Evolutionary conservation across 108 stramenopile species (phyloP).

Genomic region (Fistulifera solaris): DNA sequence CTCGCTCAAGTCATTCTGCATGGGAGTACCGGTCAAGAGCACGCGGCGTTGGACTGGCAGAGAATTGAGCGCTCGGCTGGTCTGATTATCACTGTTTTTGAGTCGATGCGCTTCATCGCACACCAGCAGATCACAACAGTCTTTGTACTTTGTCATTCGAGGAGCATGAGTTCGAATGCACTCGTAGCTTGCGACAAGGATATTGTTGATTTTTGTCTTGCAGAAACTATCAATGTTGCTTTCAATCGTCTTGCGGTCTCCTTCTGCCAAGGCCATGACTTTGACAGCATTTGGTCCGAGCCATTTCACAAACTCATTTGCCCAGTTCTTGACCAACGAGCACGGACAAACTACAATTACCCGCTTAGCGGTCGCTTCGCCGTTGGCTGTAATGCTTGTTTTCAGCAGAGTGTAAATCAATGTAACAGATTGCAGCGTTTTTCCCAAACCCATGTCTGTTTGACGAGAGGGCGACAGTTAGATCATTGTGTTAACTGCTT

Average conservation of each 20-base stretch:
- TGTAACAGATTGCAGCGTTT: slow-evolving; percentile 18
- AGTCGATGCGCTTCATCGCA: slow-evolving; percentile 98
- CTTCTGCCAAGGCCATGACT: slow-evolving; percentile 78
- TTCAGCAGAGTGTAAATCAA: slow-evolving; percentile 94
- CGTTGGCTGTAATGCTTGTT: slow-evolving; percentile 75
- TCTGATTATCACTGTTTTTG: slow-evolving; percentile 96
- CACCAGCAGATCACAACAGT: slow-evolving; percentile 89
- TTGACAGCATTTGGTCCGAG: slow-evolving; percentile 74
- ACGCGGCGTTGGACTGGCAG: slow-evolving; percentile 85
- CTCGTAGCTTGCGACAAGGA: slow-evolving; percentile 91
- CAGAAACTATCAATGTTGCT: slow-evolving; percentile 77
- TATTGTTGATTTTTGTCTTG: slow-evolving; percentile 66
- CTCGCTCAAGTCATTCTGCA: slow-evolving; percentile 93
- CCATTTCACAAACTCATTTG: slow-evolving; percentile 98
- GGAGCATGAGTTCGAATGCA: slow-evolving; percentile 87
- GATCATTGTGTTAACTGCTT: too few species aligned
- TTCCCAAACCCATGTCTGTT: slow-evolving; percentile 45
- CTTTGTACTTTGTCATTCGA: slow-evolving; percentile 60
- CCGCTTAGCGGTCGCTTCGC: slow-evolving; percentile 76
- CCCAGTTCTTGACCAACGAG: slow-evolving; percentile 97
- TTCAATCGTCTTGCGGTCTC: slow-evolving; percentile 74
- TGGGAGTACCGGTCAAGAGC: slow-evolving; percentile 91
- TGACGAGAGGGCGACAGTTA: too few species aligned
- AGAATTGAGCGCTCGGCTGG: slow-evolving; percentile 72
- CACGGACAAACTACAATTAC: slow-evolving; percentile 95